phyloP scores from a whole-genome alignment of 2,329 filamentous ascomycete species.

The Teratosphaeria epicoccoides region DNA sequence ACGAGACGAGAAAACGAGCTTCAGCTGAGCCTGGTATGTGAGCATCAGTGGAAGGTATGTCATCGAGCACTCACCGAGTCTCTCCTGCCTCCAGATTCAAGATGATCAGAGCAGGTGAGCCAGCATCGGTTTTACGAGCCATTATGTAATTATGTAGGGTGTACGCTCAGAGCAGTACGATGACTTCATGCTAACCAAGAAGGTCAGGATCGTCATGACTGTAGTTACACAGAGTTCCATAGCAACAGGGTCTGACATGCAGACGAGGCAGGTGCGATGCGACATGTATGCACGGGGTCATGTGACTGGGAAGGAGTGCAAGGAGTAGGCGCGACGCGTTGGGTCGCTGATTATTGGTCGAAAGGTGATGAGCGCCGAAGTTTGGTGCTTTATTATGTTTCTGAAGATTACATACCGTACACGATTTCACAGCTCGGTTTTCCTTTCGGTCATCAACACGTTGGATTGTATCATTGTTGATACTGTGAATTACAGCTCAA shows the following conservation, averaged over 20 bases:
- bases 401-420: too few species aligned
- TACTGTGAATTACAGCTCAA: too few species aligned
- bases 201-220: not conserved
- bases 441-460: not conserved
- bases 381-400: too few species aligned
- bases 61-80: conserved; percentile 20
- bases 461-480: not conserved
- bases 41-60: conserved; percentile 17
- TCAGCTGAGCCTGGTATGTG: conserved; percentile 25
- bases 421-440: too few species aligned
- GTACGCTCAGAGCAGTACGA: not conserved
- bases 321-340: too few species aligned
- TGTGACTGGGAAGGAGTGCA: too few species aligned
- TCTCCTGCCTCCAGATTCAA: conserved; percentile 19
- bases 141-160: too few species aligned
- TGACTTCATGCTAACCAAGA: not conserved
- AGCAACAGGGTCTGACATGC: not conserved
- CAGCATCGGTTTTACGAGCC: conserved; percentile 23
- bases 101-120: conserved; percentile 18
- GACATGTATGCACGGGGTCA: too few species aligned
- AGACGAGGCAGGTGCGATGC: not conserved
- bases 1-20: conserved; percentile 17
- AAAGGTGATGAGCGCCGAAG: too few species aligned
- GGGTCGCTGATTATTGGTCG: too few species aligned
- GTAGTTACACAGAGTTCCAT: not conserved